Percentiles rank a stretch among this genome's conserved stretches.
phyloP scores from a whole-genome alignment of 2,329 filamentous ascomycete genomes.

The Alternaria brassicicola region DNA sequence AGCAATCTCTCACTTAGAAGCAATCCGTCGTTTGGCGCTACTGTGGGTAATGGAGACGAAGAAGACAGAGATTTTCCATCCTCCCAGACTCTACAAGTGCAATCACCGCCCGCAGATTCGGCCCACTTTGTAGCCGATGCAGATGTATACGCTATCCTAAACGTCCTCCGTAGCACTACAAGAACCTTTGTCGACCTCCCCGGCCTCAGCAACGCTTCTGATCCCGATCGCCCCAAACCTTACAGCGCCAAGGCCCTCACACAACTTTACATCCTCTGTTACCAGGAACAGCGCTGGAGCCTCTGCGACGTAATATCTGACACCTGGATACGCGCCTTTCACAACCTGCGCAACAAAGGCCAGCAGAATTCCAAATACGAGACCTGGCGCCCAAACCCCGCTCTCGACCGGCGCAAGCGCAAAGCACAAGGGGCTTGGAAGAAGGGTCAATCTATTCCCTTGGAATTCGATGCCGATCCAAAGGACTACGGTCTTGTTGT shows the following conservation, averaged over 20 bases:
- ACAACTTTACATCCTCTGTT: slow-evolving; percentile 36
- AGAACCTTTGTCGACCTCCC: slow-evolving; percentile 26
- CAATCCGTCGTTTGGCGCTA: not conserved
- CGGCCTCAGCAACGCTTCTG: slow-evolving; percentile 3
- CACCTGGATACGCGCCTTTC: slow-evolving; percentile 45
- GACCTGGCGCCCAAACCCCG: slow-evolving; percentile 27
- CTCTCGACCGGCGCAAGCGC: slow-evolving; percentile 3
- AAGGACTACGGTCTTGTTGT: slow-evolving; percentile 14
- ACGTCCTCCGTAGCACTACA: not conserved
- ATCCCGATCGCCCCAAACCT: slow-evolving; percentile 1
- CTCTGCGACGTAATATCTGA: slow-evolving; percentile 41
- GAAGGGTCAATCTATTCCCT: not conserved
- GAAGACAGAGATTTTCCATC: not conserved
- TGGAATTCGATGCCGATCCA: slow-evolving; percentile 13
- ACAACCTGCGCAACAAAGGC: slow-evolving; percentile 14
- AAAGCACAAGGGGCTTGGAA: not conserved
- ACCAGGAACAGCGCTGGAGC: slow-evolving; percentile 19
- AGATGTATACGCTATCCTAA: slow-evolving; percentile 1
- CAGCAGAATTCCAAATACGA: not conserved
- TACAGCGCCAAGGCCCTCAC: slow-evolving; percentile 30
- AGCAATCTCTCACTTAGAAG: not conserved
- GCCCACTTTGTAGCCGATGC: not conserved
- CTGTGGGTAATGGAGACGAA: not conserved
- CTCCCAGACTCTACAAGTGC: not conserved
- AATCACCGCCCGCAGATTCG: not conserved